Evolutionary conservation across 139 green algal genomes (phyloP).

Genomic region (Chlorella ohadii): DNA sequence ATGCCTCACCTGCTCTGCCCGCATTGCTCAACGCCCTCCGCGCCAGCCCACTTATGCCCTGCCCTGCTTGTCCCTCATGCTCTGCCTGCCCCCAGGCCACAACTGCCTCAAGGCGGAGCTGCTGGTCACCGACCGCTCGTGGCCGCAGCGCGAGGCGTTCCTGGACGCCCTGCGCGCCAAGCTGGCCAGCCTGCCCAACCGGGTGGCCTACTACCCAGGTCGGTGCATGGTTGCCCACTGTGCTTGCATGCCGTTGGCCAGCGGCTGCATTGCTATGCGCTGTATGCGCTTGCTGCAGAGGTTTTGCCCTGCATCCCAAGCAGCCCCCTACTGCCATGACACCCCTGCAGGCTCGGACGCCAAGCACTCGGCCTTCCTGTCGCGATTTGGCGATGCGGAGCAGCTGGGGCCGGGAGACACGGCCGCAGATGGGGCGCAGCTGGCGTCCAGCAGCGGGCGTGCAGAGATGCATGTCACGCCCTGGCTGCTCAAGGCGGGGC

Average conservation of each 20-base stretch:
- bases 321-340: neutral
- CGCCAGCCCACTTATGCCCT: neutral
- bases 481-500: constrained; percentile 58
- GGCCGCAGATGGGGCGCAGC: constrained; percentile 2
- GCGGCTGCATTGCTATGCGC: too few species aligned
- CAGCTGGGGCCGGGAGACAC: constrained; percentile 34
- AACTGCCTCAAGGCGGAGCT: constrained; percentile 87
- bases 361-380: constrained; percentile 47
- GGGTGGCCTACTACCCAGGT: constrained; percentile 74
- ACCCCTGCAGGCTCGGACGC: neutral
- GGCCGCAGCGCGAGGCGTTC: constrained; percentile 75
- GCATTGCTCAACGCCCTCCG: too few species aligned
- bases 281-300: too few species aligned
- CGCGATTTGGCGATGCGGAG: constrained; percentile 46
- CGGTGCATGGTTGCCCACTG: neutral
- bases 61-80: neutral
- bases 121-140: constrained; percentile 71
- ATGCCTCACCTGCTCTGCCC: neutral
- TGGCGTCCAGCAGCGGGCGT: neutral
- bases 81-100: constrained; percentile 55
- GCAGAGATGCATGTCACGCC: constrained; percentile 36
- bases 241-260: too few species aligned
- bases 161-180: constrained; percentile 55
- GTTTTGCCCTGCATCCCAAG: neutral
- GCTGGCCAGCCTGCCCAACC: constrained; percentile 35